Evolutionary conservation across 139 green algal genomes (phyloP).

Genomic region (Closterium sp.): DNA sequence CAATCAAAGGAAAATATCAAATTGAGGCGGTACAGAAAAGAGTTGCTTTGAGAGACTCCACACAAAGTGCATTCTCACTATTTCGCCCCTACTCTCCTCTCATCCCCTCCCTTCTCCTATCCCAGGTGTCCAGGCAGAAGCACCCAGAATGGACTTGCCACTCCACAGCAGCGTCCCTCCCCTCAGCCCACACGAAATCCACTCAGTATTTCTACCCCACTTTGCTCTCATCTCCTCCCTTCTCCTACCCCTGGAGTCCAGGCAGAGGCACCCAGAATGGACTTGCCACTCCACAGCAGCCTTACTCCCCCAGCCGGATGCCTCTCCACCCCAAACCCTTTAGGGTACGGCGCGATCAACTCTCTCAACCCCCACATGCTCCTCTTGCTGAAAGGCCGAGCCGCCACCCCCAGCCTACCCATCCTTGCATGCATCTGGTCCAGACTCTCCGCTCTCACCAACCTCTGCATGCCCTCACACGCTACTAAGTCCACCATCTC

Average conservation of each 20-base stretch:
- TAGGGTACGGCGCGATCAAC: not conserved
- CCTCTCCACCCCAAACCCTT: not conserved
- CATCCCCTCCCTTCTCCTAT: no score
- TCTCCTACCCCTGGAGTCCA: not conserved
- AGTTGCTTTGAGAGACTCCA: no score
- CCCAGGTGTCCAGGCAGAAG: not conserved
- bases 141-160: not conserved
- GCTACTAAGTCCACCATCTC: conserved; percentile 19
- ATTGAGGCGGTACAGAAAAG: no score
- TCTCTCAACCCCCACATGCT: not conserved
- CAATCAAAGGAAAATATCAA: no score
- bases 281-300: not conserved
- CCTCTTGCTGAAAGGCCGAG: not conserved
- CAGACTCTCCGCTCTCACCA: not conserved
- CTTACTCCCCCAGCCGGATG: not conserved
- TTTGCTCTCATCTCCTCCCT: no score
- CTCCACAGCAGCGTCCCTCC: not conserved
- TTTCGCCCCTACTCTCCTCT: no score
- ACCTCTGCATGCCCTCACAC: conserved; percentile 19
- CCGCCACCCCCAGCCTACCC: not conserved
- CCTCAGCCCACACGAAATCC: not conserved
- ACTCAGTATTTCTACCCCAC: not conserved
- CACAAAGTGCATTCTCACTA: no score
- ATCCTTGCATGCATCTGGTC: not conserved
- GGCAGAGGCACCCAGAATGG: not conserved